Conservation (phyloP, 305 asterid genomes). For the Nicotiana rustica region DNA sequence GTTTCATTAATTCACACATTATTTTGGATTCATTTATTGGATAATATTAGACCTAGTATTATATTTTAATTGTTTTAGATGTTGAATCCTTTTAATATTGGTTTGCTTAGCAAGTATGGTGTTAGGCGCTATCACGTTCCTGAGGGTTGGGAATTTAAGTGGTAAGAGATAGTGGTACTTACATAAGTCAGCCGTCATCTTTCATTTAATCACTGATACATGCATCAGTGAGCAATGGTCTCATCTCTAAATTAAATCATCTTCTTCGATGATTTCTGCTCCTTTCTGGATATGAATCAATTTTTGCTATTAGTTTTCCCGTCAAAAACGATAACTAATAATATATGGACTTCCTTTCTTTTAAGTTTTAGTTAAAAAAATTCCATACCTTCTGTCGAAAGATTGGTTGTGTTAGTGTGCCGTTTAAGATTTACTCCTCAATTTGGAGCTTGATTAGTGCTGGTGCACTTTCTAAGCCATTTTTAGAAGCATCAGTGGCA, state of each 20-base stretch:
- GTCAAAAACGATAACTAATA: not conserved
- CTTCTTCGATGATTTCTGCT: not conserved
- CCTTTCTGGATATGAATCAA: conserved; percentile 2
- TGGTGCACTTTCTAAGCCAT: conserved; percentile 29
- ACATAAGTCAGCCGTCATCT: not conserved
- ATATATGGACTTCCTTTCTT: not conserved
- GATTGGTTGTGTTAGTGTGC: not conserved
- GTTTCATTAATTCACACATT: too few relatives aligned
- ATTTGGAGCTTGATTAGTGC: conserved; percentile 18
- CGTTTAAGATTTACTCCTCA: not conserved
- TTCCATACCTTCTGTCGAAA: not conserved
- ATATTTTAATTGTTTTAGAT: too few relatives aligned
- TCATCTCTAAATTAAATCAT: not conserved
- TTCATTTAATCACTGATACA: too few relatives aligned
- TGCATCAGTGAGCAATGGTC: not conserved
- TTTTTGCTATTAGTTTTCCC: not conserved
- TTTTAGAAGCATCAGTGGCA: conserved; percentile 8
- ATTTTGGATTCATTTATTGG: too few relatives aligned
- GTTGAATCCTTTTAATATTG: too few relatives aligned
- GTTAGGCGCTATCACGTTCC: too few relatives aligned
- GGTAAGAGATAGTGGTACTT: not conserved
- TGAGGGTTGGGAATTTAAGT: too few relatives aligned
- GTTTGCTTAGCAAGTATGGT: too few relatives aligned
- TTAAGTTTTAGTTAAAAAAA: not conserved
- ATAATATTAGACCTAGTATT: too few relatives aligned